These are phyloP conservation scores for Fulvia fulva DNA, from an alignment of 2,329 filamentous ascomycete species.

Conservation along the genomic window DNA sequence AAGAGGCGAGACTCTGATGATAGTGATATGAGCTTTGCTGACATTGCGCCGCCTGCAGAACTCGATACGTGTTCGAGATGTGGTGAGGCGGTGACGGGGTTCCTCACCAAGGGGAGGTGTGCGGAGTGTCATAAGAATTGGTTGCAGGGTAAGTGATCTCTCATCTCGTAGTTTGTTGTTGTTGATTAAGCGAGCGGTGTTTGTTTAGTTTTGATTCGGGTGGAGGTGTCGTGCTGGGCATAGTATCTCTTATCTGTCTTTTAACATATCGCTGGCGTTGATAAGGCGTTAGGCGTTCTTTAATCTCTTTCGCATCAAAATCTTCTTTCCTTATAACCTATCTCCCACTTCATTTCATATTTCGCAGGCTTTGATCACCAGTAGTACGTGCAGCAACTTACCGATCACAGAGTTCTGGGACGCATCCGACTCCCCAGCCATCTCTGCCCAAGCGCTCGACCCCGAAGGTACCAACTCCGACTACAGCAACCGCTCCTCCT, in stretches of 20 bases:
- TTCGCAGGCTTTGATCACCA: neutral
- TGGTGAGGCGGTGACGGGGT: conserved; percentile 6
- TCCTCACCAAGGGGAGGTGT: conserved; percentile 13
- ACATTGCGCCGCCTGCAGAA: conserved; percentile 13
- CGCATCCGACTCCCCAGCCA: neutral
- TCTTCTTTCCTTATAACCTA: neutral
- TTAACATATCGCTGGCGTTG: neutral
- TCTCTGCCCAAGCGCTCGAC: neutral
- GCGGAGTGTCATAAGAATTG: conserved; percentile 8
- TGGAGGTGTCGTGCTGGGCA: neutral
- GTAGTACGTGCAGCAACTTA: neutral
- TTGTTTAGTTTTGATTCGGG: neutral
- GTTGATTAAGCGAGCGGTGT: neutral
- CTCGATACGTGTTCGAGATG: conserved; percentile 17
- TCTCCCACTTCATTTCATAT: neutral
- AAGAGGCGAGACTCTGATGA: conserved; percentile 2
- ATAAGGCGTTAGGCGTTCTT: neutral
- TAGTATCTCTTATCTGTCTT: neutral
- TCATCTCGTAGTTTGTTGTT: neutral
- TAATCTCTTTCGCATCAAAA: no score
- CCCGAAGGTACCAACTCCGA: neutral
- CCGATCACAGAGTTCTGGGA: conserved; percentile 9
- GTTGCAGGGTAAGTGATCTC: conserved; percentile 12
- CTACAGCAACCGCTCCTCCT: neutral
- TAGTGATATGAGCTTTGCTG: conserved; percentile 20